These are phyloP conservation scores for Gillenia trifoliata DNA, from an alignment of 306 rosid genomes.

Conservation along the genomic window DNA sequence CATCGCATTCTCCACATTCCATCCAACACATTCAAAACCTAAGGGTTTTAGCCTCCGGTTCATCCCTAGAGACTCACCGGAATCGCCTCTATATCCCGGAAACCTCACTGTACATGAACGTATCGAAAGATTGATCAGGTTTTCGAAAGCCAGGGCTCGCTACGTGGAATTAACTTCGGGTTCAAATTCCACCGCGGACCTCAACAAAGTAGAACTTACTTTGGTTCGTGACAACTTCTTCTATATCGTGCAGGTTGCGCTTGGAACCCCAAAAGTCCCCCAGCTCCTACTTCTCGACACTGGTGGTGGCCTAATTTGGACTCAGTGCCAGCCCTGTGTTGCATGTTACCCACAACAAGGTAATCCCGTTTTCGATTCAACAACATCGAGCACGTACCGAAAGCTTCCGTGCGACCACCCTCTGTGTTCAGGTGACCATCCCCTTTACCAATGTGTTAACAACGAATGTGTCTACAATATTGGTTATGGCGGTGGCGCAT, in stretches of 20 bases:
- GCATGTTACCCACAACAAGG: slow-evolving; percentile 5
- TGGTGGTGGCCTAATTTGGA: slow-evolving; percentile 16
- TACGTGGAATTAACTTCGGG: neutral
- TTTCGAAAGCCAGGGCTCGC: neutral
- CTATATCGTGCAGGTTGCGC: neutral
- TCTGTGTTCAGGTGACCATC: neutral
- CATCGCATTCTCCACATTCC: neutral
- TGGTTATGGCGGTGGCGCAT: slow-evolving; percentile 6
- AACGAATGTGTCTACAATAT: neutral
- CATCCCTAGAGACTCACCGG: slow-evolving; percentile 15
- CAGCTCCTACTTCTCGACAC: slow-evolving; percentile 11
- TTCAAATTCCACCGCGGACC: neutral
- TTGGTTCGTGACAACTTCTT: neutral
- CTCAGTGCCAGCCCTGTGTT: slow-evolving; percentile 19
- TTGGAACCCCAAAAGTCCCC: neutral
- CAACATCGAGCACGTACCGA: neutral
- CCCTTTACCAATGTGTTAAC: slow-evolving; percentile 5
- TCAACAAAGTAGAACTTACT: neutral
- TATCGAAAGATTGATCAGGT: neutral
- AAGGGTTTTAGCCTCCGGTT: slow-evolving; percentile 13
- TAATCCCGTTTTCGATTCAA: neutral
- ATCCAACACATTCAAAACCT: neutral
- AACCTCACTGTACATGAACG: slow-evolving; percentile 17
- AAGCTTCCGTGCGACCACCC: slow-evolving; percentile 8
- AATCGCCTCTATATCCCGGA: slow-evolving; percentile 19